Evolutionary conservation across 495 filamentous ascomycete genomes (phyloP), one percentile per base, ranked within the genome.

Genomic region (Penicillium coffeae): DNA sequence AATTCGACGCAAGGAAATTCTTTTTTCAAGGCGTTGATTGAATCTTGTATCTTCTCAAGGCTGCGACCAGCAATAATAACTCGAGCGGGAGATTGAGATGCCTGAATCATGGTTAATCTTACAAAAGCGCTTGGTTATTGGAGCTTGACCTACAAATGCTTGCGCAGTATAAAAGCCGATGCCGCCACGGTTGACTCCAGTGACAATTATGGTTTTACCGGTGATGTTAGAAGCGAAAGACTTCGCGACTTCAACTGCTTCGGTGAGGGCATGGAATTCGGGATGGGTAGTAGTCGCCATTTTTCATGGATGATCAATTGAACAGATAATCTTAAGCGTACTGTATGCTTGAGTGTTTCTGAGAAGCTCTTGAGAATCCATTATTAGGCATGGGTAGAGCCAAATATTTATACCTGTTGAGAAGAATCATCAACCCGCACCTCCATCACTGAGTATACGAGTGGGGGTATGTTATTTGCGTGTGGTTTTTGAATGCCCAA

Each of bases 11-110:
- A 15, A 3, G 70, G 73, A 21, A 44, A 69, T 13, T 70, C 21
- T 1, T 49, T 38, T 47, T 70, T 65, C 14, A 76, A 56, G 1
- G 45, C 51, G 9, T 64, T 47, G 47, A 72, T 67, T 42, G 55
- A 55, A 34, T 69, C 63, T 36, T 71, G 45, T 15, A 72, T 48
- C 48, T 75, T 75, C 10, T 61, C 47, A 2, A 53, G 53, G 9
- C 42, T 71, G 19, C 72, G 72, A 16, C 73, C 62, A 2, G 70
- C 60, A 14, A 75, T 18, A 39, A 77, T 73, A 7, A 76, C 49
- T 10, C 57, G 58, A 2, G 65, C 57, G 3, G 74, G 73, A 41
- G 61, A 66, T 53, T 72, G 69, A 21, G 70, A 71, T 9, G 71
- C 71, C 66, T 67, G 21, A 19, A n/a, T 19, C n/a, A n/a, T n/a